Evolutionary conservation across 169 alveolate species (phyloP), one percentile per base, ranked within the genome.

Genomic region (Eimeria acervulina): DNA sequence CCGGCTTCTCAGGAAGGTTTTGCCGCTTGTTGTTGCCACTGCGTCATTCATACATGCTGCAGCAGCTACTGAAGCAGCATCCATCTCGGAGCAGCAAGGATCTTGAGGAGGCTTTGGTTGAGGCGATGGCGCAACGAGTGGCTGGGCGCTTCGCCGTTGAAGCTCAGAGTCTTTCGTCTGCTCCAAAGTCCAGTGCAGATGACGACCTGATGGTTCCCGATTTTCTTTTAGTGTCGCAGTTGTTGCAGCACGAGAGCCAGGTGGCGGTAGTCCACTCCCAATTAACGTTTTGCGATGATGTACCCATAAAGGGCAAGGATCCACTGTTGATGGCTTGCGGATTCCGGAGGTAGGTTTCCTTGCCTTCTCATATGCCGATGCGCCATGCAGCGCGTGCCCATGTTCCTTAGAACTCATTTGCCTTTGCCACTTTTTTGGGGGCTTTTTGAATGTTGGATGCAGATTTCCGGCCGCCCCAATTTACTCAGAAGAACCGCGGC

Each of bases 191-290:
- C 44, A 52, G 83, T 19, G 81, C 94, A 33, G 96, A 81, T 19
- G 81, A 52, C 70, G 84, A 44, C 23, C n/a, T 61, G 59, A n/a
- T 93, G 80, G 33, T 59, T 63, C 89, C 74, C 40, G 96, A 88
- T 55, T 83, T 81, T 61, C 96, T 97, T n/a, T 21, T 97, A 17
- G 78, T 97, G 28, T 96, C 97, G 12, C 78, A 95, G 19, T 96
- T 97, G 31, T 90, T 95, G 61, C 97, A 92, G 80, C 95, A 94
- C 55, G 98, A 97, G 83, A 44, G 84, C 90, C 85, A 93, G 52
- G 97, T 96, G 38, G 84, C 97, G 38, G 97, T 96, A 40, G 88
- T 97, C 78, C 97, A 97, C 85, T 66, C 93, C 44, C 94, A 81
- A 76, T 44, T 96, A 38, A 91, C 95, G 78, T 72, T 96, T 28